These are phyloP conservation scores for Heritiera fomes DNA, from an alignment of 345 rosid species.

Conservation along the genomic window DNA sequence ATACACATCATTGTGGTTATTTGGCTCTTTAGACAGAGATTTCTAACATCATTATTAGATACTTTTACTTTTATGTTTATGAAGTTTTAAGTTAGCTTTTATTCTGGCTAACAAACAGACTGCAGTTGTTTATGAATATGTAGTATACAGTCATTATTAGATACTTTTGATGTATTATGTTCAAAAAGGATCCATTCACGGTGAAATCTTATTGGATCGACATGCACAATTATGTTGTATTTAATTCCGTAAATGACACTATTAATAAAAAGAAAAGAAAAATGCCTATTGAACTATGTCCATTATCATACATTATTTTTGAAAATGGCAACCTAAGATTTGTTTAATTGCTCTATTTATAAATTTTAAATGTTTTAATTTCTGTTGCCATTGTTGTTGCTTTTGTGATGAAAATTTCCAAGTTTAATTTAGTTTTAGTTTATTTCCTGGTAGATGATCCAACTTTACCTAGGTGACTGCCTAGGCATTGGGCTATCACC, in stretches of 20 bases:
- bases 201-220: background rate
- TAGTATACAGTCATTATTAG: background rate
- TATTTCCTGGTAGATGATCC: conserved; percentile 4
- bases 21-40: background rate
- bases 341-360: background rate
- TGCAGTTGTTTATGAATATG: background rate
- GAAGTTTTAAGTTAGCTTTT: conserved; percentile 1
- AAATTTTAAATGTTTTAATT: background rate
- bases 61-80: too few relatives aligned
- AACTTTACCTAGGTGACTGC: background rate
- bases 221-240: background rate
- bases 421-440: background rate
- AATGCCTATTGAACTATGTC: background rate
- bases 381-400: background rate
- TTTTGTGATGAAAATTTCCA: conserved; percentile 6
- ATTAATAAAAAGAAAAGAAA: background rate
- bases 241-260: background rate
- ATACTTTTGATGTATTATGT: background rate
- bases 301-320: background rate
- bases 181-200: background rate
- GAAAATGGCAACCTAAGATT: background rate
- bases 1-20: background rate
- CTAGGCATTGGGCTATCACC: background rate
- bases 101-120: background rate
- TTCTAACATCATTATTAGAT: background rate